Conservation (phyloP, 2,329 filamentous ascomycete genomes). For the Fusarium graminum region DNA sequence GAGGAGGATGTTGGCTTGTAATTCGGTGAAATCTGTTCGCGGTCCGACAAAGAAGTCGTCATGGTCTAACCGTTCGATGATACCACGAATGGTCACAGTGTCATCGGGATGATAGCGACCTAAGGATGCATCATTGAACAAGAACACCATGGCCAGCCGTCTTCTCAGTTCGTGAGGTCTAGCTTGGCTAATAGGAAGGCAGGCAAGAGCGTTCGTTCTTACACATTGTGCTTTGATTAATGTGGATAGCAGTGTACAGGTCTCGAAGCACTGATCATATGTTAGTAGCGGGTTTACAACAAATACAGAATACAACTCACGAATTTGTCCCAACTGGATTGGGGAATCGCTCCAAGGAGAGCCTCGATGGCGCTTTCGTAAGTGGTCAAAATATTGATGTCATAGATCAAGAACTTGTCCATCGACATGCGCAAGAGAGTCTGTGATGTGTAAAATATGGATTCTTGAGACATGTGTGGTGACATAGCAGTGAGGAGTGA, state of each 20-base stretch:
- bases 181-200: conserved; percentile 67
- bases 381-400: conserved; percentile 56
- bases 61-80: conserved; percentile 61
- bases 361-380: conserved; percentile 60
- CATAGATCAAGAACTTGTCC: conserved; percentile 63
- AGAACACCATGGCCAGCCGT: conserved; percentile 73
- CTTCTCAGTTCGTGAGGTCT: conserved; percentile 72
- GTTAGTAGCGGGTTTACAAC: conserved; percentile 2
- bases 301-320: conserved; percentile 52
- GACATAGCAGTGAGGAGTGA: conserved; percentile 58
- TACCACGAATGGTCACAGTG: conserved; percentile 57
- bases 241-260: conserved; percentile 61
- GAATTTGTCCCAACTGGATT: conserved; percentile 55
- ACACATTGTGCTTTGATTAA: conserved; percentile 63
- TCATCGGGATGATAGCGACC: conserved; percentile 58
- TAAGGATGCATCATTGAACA: conserved; percentile 66
- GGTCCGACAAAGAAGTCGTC: conserved; percentile 66
- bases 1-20: conserved; percentile 74
- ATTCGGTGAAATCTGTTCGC: conserved; percentile 75
- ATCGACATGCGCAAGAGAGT: conserved; percentile 68
- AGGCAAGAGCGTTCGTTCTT: conserved; percentile 68
- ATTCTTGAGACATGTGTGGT: conserved; percentile 51
- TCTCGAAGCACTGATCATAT: conserved; percentile 61
- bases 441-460: conserved; percentile 58
- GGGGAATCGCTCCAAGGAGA: conserved; percentile 59